Evolutionary conservation across 1,284 basidiomycete species (phyloP), one percentile per base, ranked within the genome.

Genomic region (Boletus subluridellus): DNA sequence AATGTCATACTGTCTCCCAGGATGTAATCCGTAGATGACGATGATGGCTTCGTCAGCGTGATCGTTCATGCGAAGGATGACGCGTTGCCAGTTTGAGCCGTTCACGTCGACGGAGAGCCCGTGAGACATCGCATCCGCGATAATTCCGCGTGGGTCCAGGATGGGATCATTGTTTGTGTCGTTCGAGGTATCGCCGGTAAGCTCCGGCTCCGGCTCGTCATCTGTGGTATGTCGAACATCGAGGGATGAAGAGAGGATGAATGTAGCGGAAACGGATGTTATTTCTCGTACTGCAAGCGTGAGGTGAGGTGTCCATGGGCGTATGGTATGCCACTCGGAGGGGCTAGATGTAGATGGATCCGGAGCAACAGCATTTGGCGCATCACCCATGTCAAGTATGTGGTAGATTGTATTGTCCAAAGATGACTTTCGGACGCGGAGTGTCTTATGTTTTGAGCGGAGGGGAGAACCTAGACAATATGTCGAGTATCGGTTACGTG

Each of bases 81-180:
- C 87, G 55, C 85, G 79, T 67, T 86, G 82, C 90, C 90, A 92
- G 4, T 81, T 80, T 5, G 83, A 78, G 17, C 83, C 83, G 64
- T 92, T 92, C 45, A 92, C 87, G 57, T 87, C 89, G 39, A 92
- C 85, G 2, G 84, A 85, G 28, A 92, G 78, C 0, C 88, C 89
- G 63, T 86, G 84, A 9, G 86, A 80, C 32, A 92, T 79, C 1
- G 87, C 80, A 63, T 88, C 84, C 5, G 85, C 78, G 44, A 90
- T 83, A 46, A 85, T 76, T 11, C 80, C 81, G 11, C 72, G 71
- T 48, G 63, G 57, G 9, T 61, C 60, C 14, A 56, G 12, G 28
- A 49, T 9, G 0, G 14, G 1, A 17, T 70, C 62, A 5, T 30
- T 15, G 5, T 53, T 60, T 50, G 69, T 59, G 26, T 65, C 63